phyloP scores from a whole-genome alignment of 176 grass and related monocot species.

The Musa acuminata region DNA sequence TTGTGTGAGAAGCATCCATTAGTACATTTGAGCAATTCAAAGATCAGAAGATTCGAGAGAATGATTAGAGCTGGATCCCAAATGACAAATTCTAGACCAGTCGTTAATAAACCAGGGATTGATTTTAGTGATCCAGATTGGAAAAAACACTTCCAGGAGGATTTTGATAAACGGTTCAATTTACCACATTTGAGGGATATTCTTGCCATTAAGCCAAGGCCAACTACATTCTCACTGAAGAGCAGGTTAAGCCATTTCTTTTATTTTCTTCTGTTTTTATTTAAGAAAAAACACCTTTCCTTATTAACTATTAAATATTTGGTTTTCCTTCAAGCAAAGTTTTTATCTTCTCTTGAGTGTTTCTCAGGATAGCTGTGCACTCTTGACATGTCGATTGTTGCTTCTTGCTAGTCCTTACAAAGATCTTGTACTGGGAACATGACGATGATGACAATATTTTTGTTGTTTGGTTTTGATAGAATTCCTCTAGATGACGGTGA shows the following conservation, averaged over 20 bases:
- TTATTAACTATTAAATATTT: not conserved
- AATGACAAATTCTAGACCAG: conserved; percentile 25
- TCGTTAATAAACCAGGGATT: conserved; percentile 28
- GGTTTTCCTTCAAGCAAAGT: not conserved
- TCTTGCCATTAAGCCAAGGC: conserved; percentile 59
- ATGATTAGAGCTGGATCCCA: conserved; percentile 15
- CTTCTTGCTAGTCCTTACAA: too few relatives aligned
- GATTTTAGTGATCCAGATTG: conserved; percentile 61
- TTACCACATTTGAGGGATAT: conserved; percentile 85
- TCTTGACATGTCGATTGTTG: too few relatives aligned
- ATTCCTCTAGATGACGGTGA: conserved; percentile 43
- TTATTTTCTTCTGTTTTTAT: not conserved
- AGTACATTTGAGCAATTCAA: conserved; percentile 8
- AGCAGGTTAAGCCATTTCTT: conserved; percentile 40
- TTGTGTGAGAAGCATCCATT: not conserved
- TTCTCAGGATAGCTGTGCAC: too few relatives aligned
- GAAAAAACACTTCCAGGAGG: conserved; percentile 78
- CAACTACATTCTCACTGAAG: conserved; percentile 82
- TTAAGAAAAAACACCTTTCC: not conserved
- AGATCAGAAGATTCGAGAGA: conserved; percentile 18
- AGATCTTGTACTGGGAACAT: too few relatives aligned
- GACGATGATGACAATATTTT: not conserved
- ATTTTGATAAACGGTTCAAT: conserved; percentile 63
- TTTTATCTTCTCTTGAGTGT: not conserved
- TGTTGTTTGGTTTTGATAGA: conserved; percentile 31